phyloP scores from a whole-genome alignment of 2,329 filamentous ascomycete species.

The Tolypocladium paradoxum region DNA sequence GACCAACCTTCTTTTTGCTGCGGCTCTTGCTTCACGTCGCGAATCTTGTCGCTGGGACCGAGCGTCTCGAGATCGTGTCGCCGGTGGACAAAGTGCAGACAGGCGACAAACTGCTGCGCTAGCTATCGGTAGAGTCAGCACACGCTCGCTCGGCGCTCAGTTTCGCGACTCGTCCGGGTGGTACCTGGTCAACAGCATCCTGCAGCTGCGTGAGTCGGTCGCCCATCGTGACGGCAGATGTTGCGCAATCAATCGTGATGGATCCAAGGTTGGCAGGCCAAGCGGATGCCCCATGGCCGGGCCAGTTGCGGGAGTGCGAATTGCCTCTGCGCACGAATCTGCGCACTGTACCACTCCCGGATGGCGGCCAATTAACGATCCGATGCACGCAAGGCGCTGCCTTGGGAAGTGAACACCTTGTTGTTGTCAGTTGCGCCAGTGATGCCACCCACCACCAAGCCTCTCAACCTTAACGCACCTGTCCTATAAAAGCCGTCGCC shows the following conservation, averaged over 20 bases:
- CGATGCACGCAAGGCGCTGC: too few species aligned
- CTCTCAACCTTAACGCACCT: not conserved
- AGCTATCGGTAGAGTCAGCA: slow-evolving; percentile 32
- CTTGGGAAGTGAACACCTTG: slow-evolving; percentile 26
- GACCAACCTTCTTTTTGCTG: slow-evolving; percentile 39
- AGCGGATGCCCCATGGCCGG: not conserved
- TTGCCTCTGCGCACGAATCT: too few species aligned
- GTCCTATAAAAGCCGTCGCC: not conserved
- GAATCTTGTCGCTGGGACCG: slow-evolving; percentile 45
- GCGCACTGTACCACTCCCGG: slow-evolving; percentile 1
- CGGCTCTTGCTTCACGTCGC: slow-evolving; percentile 44
- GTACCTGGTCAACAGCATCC: slow-evolving; percentile 72
- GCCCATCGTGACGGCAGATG: slow-evolving; percentile 38
- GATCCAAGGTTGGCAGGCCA: not conserved
- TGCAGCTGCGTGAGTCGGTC: slow-evolving; percentile 77
- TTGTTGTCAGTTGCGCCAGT: slow-evolving; percentile 18
- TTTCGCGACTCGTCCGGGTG: slow-evolving; percentile 1
- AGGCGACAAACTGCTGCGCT: slow-evolving; percentile 57
- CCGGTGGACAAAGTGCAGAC: slow-evolving; percentile 53
- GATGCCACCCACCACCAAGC: slow-evolving; percentile 5
- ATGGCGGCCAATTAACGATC: slow-evolving; percentile 19
- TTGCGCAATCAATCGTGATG: not conserved
- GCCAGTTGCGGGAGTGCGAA: not conserved
- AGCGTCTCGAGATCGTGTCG: slow-evolving; percentile 58
- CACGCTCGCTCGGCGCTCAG: not conserved